Evolutionary conservation across 2,329 filamentous ascomycete genomes (phyloP), one percentile per base, ranked within the genome.

Genomic region (Trichoderma oligosporum): DNA sequence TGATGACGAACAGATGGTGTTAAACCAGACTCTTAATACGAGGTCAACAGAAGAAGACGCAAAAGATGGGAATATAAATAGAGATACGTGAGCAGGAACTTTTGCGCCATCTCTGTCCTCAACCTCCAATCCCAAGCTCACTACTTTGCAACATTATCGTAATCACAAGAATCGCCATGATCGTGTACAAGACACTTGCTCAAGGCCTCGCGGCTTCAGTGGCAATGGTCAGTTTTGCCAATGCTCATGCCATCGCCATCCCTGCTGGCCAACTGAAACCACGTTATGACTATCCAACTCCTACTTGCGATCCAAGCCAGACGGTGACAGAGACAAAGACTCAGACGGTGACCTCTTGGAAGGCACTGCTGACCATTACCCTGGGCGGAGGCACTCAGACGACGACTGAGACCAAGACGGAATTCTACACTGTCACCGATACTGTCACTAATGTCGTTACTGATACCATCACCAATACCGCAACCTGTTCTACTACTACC

Each of bases 251-350:
- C 5, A 36, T 48, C 20, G 46, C 20, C 29, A n/a, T 36, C 20
- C 46, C 46, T 12, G 46, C 20, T 8, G 46, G 20, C 20, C 29
- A 48, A 8, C 31, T 48, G 2, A 7, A 36, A n/a, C n/a, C 46
- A 16, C 46, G 46, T 14, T 36, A n/a, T n/a, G n/a, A 29, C 4
- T 22, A 48, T 25, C 31, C 46, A 16, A 36, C 46, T 36, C 46
- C 46, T 22, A 48, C 46, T 1, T 48, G 46, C n/a, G 46, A 36
- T 12, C 46, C 31, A 36, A 48, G 46, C 31, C 29, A 48, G 4
- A 48, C 46, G 9, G 46, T 48, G 2, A 48, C 46, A 6, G 24
- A 48, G 31, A 48, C 46, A 12, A 14, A 48, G 20, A 48, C 46
- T 16, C 4, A 24, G 20, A 48, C 46, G 3, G 46, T 48, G 7